phyloP scores from a whole-genome alignment of 1,139 yeast species.

The Nakaseomyces sp. region DNA sequence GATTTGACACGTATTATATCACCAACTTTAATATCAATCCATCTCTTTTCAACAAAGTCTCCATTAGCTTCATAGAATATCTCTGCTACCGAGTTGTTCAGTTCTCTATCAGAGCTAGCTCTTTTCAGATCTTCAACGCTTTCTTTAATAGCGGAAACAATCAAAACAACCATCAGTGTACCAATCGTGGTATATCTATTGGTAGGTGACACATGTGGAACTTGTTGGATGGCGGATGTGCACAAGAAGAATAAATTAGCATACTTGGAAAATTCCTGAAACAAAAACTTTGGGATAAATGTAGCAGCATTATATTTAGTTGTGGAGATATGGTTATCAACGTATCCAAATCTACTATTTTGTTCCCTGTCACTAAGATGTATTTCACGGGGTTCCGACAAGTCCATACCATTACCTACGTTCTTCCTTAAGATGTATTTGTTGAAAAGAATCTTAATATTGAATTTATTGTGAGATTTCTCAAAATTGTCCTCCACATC shows the following conservation, averaged over 20 bases:
- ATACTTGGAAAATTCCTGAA: conserved; percentile 94
- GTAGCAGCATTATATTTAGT: conserved; percentile 95
- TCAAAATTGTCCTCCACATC: conserved; percentile 22
- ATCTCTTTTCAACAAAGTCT: conserved; percentile 54
- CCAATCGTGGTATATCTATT: conserved; percentile 93
- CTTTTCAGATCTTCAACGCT: conserved; percentile 85
- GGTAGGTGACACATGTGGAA: conserved; percentile 93
- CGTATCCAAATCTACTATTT: conserved; percentile 50
- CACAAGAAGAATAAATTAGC: conserved; percentile 90
- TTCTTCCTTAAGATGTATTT: conserved; percentile 37
- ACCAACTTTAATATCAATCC: conserved; percentile 89
- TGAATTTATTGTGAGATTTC: conserved; percentile 37
- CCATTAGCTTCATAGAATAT: conserved; percentile 58
- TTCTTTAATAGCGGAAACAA: conserved; percentile 90
- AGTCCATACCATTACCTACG: conserved; percentile 28
- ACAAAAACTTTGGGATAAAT: conserved; percentile 84
- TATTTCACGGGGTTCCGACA: conserved; percentile 54
- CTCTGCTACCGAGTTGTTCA: conserved; percentile 68
- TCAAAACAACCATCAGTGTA: conserved; percentile 70
- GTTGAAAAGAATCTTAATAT: conserved; percentile 48
- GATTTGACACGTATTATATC: conserved; percentile 78
- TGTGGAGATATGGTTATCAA: conserved; percentile 84
- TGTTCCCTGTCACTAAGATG: conserved; percentile 52
- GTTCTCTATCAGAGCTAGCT: conserved; percentile 77
- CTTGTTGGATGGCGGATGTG: conserved; percentile 93